Evolutionary conservation across 2,329 filamentous ascomycete genomes (phyloP).

Genomic region (Claviceps digitariae): DNA sequence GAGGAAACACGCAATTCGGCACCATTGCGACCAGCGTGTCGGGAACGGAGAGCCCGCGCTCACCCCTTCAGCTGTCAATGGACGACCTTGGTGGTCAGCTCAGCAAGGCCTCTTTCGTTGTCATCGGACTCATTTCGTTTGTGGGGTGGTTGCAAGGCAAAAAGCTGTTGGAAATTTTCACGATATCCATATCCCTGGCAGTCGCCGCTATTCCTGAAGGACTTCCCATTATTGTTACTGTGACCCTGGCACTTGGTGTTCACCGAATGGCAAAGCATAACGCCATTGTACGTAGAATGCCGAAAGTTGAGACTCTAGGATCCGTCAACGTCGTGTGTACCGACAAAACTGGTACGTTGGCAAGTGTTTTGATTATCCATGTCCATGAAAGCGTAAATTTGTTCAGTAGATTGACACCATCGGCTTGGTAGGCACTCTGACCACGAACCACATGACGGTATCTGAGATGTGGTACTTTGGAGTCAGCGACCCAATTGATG

Average conservation of each 20-base stretch:
- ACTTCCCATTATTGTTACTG: constrained; percentile 93
- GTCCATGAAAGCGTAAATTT: background rate
- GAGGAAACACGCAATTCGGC: constrained; percentile 86
- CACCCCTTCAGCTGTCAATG: constrained; percentile 91
- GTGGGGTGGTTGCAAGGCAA: constrained; percentile 86
- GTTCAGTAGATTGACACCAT: background rate
- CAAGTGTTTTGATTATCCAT: background rate
- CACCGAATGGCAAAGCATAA: constrained; percentile 91
- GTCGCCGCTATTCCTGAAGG: constrained; percentile 95
- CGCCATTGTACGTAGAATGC: constrained; percentile 88
- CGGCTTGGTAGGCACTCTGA: constrained; percentile 55
- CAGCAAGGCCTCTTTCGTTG: constrained; percentile 90
- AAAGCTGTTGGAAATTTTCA: constrained; percentile 84
- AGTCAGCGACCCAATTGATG: constrained; percentile 35
- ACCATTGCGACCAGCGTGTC: constrained; percentile 90
- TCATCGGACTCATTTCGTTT: constrained; percentile 85
- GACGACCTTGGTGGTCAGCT: constrained; percentile 92
- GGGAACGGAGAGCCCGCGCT: constrained; percentile 88
- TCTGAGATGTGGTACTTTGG: constrained; percentile 96
- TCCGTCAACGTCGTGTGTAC: constrained; percentile 99
- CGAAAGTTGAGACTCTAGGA: constrained; percentile 91
- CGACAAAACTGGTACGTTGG: constrained; percentile 68
- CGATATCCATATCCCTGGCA: constrained; percentile 90
- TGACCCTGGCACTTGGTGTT: constrained; percentile 87
- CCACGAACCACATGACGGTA: constrained; percentile 96